Base-by-base conservation (phyloP, 768 basidiomycete genomes). In the Boletus rex-veris region DNA sequence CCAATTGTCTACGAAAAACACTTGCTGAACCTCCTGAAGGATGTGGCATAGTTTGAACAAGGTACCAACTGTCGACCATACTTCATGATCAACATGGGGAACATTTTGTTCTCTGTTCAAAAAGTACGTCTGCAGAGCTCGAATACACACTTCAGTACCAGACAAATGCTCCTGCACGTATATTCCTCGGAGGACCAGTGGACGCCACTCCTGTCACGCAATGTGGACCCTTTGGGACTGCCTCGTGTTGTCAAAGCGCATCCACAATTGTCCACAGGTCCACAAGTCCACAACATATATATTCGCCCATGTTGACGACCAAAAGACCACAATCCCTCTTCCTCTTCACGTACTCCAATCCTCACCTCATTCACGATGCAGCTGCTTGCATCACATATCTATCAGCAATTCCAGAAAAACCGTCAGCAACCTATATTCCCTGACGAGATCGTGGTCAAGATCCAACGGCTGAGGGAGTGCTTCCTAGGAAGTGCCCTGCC, bases 161-260 rank as follows among this genome's bases (percentile, higher is more conserved):
- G 45, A 38, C 15, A 36, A 39, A 35, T 31, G 21, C 0, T 33
- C 45, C 37, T 35, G 14, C 24, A 16, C 21, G 42, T 42, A 48
- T 30, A 39, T 60, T 58, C 42, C 43, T 37, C 43, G 42, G 52
- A 38, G 40, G n/a, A 48, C 50, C 24, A 10, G 43, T 47, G 38
- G 49, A 47, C 48, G 57, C 61, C 61, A 57, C 55, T 55, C 36
- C 39, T 53, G 55, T 51, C 43, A 55, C 33, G 30, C 39, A 12
- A 36, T 39, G 38, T 48, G 50, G 39, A 44, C 44, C 50, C 52
- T 55, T 63, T 63, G 59, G 28, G 37, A 52, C 16, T 28, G 61
- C 61, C 68, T 70, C 68, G 65, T 68, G 67, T 47, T 33, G 44
- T 48, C 64, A 62, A 57, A 64, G 68, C 64, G 38, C 49, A 14